Evolutionary conservation across 768 basidiomycete genomes (phyloP).

Genomic region (Amanita exitialis): DNA sequence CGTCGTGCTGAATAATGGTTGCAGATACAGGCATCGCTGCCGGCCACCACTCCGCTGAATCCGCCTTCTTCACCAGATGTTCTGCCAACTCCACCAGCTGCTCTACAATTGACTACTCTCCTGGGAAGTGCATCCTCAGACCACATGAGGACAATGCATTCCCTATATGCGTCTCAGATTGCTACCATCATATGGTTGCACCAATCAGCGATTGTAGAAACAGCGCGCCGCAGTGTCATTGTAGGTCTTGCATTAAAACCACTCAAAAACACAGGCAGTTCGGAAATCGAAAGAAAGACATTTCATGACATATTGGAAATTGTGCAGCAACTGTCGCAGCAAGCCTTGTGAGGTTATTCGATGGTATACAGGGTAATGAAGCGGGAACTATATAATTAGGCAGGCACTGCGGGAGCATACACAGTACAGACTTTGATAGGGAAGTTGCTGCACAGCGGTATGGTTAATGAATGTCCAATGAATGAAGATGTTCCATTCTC

Average conservation of each 20-base stretch:
- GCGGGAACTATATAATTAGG: not conserved
- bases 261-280: not conserved
- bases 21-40: conserved; percentile 77
- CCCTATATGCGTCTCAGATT: conserved; percentile 78
- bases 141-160: conserved; percentile 61
- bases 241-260: conserved; percentile 61
- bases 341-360: conserved; percentile 3
- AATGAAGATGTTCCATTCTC: conserved; percentile 24
- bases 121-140: conserved; percentile 68
- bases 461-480: conserved; percentile 28
- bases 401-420: too few species aligned
- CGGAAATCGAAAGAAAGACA: conserved; percentile 28
- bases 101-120: conserved; percentile 67
- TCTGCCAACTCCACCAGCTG: conserved; percentile 55
- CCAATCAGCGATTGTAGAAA: conserved; percentile 28
- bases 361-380: too few species aligned
- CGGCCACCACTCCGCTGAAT: conserved; percentile 46
- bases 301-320: conserved; percentile 44
- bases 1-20: conserved; percentile 8
- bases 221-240: conserved; percentile 48
- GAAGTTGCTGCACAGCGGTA: not conserved
- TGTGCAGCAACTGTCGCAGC: conserved; percentile 25
- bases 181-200: conserved; percentile 75
- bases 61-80: conserved; percentile 23
- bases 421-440: too few species aligned